These are phyloP conservation scores for Cryptococcus sp. DNA, from an alignment of 1,284 basidiomycete species.

Conservation along the genomic window DNA sequence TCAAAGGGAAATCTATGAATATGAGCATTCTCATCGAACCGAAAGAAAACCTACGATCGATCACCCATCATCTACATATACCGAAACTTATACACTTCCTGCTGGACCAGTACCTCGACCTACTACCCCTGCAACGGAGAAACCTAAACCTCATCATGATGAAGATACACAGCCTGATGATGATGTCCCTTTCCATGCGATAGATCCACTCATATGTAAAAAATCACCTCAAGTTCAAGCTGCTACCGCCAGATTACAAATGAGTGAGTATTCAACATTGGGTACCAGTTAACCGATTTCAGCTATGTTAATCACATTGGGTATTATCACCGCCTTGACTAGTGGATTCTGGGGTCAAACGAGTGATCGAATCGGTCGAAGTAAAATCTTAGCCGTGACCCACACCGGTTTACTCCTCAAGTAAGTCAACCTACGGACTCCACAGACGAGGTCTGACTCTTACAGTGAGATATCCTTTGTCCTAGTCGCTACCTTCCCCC, in stretches of 20 bases:
- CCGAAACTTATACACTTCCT: background rate
- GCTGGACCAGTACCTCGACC: conserved; percentile 16
- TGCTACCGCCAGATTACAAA: conserved; percentile 62
- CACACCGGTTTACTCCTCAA: conserved; percentile 69
- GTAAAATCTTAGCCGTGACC: conserved; percentile 64
- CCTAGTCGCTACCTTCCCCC: conserved; percentile 66
- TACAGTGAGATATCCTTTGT: conserved; percentile 71
- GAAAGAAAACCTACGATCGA: background rate
- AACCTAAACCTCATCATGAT: background rate
- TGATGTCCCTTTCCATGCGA: conserved; percentile 27
- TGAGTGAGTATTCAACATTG: conserved; percentile 50
- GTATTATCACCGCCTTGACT: conserved; percentile 73
- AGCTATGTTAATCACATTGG: conserved; percentile 70
- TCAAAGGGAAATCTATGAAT: conserved; percentile 34
- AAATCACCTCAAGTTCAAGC: conserved; percentile 68
- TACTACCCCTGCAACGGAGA: conserved; percentile 1
- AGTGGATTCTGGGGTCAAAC: conserved; percentile 85
- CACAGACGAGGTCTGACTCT: background rate
- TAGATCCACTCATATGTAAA: conserved; percentile 54
- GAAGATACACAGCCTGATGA: background rate
- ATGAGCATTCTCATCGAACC: background rate
- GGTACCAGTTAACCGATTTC: background rate
- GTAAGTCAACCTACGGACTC: conserved; percentile 49
- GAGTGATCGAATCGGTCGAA: conserved; percentile 72
- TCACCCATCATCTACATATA: conserved; percentile 1